phyloP scores from a whole-genome alignment of 495 filamentous ascomycete genomes.

The Barbatosphaeria neglecta region DNA sequence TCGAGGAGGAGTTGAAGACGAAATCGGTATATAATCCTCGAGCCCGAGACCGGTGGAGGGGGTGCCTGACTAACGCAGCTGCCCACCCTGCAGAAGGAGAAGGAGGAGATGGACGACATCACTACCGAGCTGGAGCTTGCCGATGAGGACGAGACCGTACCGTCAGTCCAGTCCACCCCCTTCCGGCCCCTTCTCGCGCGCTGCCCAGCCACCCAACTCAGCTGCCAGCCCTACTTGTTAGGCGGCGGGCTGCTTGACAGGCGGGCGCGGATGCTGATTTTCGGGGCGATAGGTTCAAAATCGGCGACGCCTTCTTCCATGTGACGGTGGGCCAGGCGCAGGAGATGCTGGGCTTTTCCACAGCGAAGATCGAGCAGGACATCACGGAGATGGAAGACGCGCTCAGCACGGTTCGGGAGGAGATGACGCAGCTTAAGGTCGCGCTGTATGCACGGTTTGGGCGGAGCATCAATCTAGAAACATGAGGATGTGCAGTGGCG shows the following conservation, averaged over 20 bases:
- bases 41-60: too few relatives aligned
- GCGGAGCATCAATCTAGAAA: slow-evolving; percentile 88
- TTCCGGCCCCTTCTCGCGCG: background rate
- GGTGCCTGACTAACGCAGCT: too few relatives aligned
- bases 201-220: too few relatives aligned
- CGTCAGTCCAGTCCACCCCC: slow-evolving; percentile 46
- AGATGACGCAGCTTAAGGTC: slow-evolving; percentile 80
- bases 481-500: too few relatives aligned
- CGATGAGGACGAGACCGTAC: slow-evolving; percentile 87
- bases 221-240: too few relatives aligned
- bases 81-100: slow-evolving; percentile 85
- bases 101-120: slow-evolving; percentile 92
- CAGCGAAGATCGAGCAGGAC: slow-evolving; percentile 60
- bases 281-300: slow-evolving; percentile 72
- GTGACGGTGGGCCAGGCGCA: slow-evolving; percentile 75
- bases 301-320: slow-evolving; percentile 89
- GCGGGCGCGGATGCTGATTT: slow-evolving; percentile 8
- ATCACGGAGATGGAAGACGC: slow-evolving; percentile 66
- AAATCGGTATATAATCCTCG: too few relatives aligned
- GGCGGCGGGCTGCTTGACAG: too few relatives aligned
- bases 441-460: slow-evolving; percentile 90
- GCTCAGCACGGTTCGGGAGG: slow-evolving; percentile 60
- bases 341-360: slow-evolving; percentile 61
- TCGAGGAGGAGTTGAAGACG: slow-evolving; percentile 71
- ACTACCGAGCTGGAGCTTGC: slow-evolving; percentile 84